phyloP scores from a whole-genome alignment of 2,329 filamentous ascomycete species.

The Penicillium corylophilum region DNA sequence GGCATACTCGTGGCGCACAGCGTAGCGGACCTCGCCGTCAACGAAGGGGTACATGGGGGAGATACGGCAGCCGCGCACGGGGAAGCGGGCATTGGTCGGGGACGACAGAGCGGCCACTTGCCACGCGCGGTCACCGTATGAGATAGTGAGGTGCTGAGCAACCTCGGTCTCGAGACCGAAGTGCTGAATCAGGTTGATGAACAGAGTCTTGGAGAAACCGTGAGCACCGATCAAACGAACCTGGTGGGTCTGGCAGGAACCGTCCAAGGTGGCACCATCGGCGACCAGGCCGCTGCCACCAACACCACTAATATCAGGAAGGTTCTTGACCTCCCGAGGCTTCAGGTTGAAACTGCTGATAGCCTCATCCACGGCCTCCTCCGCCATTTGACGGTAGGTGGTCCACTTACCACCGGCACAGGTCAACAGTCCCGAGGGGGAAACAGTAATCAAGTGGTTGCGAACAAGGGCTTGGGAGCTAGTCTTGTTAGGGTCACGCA shows the following conservation, averaged over 20 bases:
- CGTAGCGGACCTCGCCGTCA: constrained; percentile 87
- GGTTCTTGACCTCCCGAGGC: constrained; percentile 56
- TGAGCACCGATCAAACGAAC: constrained; percentile 81
- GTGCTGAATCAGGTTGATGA: constrained; percentile 93
- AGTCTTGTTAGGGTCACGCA: constrained; percentile 80
- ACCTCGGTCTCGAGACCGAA: constrained; percentile 90
- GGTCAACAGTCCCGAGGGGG: constrained; percentile 75
- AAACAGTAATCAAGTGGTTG: constrained; percentile 79
- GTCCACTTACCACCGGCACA: constrained; percentile 92
- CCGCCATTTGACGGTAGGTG: constrained; percentile 89
- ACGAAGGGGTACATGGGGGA: constrained; percentile 82
- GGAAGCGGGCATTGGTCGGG: constrained; percentile 76
- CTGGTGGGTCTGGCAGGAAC: constrained; percentile 78
- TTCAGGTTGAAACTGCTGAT: constrained; percentile 66
- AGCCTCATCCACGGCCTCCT: constrained; percentile 82
- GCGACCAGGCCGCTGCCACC: constrained; percentile 68
- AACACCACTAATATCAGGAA: constrained; percentile 68
- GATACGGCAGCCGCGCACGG: constrained; percentile 77
- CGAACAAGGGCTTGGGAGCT: constrained; percentile 86
- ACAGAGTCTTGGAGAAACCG: constrained; percentile 84
- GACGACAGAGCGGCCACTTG: constrained; percentile 77
- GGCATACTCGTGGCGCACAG: constrained; percentile 84
- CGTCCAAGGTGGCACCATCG: constrained; percentile 69
- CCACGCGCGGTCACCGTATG: constrained; percentile 92
- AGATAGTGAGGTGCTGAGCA: constrained; percentile 80